phyloP scores from a whole-genome alignment of 2,329 filamentous ascomycete species.

The Daldinia eschscholtzii region DNA sequence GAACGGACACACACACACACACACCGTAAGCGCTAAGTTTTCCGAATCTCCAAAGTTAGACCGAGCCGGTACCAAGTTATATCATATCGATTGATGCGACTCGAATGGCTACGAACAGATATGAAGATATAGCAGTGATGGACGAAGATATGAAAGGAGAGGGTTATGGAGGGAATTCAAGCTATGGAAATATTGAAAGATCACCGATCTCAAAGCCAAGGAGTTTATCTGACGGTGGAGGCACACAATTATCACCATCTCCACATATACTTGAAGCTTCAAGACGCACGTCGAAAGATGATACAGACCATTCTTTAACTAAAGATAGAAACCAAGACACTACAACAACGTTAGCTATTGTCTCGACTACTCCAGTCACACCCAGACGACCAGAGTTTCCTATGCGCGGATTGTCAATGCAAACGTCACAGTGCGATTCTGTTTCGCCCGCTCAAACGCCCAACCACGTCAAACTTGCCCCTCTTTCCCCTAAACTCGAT shows the following conservation, averaged over 20 bases:
- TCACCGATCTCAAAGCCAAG: constrained; percentile 66
- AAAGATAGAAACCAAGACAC: constrained; percentile 49
- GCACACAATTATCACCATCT: constrained; percentile 70
- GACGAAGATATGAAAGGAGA: constrained; percentile 46
- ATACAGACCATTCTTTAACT: constrained; percentile 73
- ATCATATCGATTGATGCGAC: constrained; percentile 1
- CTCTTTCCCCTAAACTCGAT: constrained; percentile 88
- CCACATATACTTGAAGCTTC: constrained; percentile 68
- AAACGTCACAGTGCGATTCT: constrained; percentile 71
- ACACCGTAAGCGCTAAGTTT: not conserved
- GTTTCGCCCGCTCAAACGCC: constrained; percentile 54
- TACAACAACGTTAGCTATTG: not conserved
- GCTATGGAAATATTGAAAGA: constrained; percentile 36
- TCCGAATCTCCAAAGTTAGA: not conserved
- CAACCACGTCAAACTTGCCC: constrained; percentile 67
- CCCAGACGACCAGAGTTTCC: constrained; percentile 77
- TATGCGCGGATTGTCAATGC: constrained; percentile 74
- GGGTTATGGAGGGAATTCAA: constrained; percentile 8
- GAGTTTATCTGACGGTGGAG: constrained; percentile 74
- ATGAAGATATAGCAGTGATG: constrained; percentile 50
- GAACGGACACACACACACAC: not conserved
- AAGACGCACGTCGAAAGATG: constrained; percentile 73
- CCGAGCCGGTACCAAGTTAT: constrained; percentile 1
- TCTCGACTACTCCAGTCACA: constrained; percentile 68
- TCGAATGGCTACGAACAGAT: constrained; percentile 44